These are phyloP conservation scores for Lachnum nothofagi DNA, from an alignment of 2,329 filamentous ascomycete genomes.

Conservation along the genomic window DNA sequence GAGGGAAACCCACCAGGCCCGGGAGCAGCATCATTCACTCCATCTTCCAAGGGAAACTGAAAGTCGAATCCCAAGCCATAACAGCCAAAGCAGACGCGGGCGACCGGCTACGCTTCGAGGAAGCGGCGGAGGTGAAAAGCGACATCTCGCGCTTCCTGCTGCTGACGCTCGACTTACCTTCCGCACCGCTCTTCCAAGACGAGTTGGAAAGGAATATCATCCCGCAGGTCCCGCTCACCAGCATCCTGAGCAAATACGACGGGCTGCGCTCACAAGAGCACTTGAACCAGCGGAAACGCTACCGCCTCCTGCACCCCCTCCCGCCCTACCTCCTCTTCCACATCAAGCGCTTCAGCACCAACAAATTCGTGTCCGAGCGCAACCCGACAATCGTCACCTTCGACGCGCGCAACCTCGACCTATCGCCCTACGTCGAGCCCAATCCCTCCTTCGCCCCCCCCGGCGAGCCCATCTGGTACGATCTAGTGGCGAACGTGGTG, in stretches of 20 bases:
- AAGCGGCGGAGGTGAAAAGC: constrained; percentile 74
- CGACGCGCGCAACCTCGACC: constrained; percentile 76
- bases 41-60: constrained; percentile 87
- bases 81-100: constrained; percentile 83
- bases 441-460: constrained; percentile 65
- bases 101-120: constrained; percentile 87
- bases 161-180: constrained; percentile 85
- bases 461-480: constrained; percentile 85
- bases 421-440: constrained; percentile 86
- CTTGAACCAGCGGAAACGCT: constrained; percentile 79
- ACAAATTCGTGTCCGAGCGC: constrained; percentile 93
- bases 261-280: constrained; percentile 83
- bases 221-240: constrained; percentile 78
- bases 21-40: constrained; percentile 82
- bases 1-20: constrained; percentile 82
- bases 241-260: constrained; percentile 88
- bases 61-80: constrained; percentile 89
- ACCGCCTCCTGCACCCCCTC: constrained; percentile 82
- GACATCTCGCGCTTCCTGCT: constrained; percentile 79
- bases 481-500: constrained; percentile 90
- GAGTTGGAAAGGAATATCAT: constrained; percentile 94
- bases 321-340: constrained; percentile 90
- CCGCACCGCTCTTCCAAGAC: constrained; percentile 92
- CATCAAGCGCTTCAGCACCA: constrained; percentile 92
- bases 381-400: constrained; percentile 99